A percentile compares a stretch with the other conserved stretches of the same genome.
Evolutionary conservation across 2,329 filamentous ascomycete genomes (phyloP).

Genomic region (Juglanconis oblonga): DNA sequence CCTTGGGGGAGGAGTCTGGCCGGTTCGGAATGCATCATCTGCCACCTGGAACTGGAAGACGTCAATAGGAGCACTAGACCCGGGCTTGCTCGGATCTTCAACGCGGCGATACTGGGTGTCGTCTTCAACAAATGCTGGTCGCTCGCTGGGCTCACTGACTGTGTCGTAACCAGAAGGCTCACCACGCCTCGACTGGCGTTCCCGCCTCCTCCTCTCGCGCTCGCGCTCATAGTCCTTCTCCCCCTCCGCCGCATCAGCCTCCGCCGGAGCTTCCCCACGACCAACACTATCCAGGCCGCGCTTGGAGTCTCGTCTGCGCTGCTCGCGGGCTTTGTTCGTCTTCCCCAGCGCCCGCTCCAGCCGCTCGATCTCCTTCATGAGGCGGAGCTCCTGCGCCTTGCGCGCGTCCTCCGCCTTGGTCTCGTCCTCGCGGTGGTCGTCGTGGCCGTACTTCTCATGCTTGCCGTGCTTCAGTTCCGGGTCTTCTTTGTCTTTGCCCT

Average conservation of each 20-base stretch:
- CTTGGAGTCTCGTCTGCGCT: slow-evolving; percentile 19
- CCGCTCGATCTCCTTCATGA: slow-evolving; percentile 16
- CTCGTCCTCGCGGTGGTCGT: slow-evolving; percentile 22
- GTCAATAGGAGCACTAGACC: slow-evolving; percentile 39
- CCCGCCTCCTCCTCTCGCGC: slow-evolving; percentile 25
- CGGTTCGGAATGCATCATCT: slow-evolving; percentile 48
- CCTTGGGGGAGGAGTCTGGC: slow-evolving; percentile 4
- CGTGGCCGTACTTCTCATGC: slow-evolving; percentile 21
- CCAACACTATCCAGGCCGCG: not conserved
- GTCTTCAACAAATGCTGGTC: slow-evolving; percentile 20
- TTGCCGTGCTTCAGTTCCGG: slow-evolving; percentile 23
- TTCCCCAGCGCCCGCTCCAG: slow-evolving; percentile 17
- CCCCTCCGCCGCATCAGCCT: slow-evolving; percentile 26
- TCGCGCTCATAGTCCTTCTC: slow-evolving; percentile 29
- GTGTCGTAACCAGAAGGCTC: slow-evolving; percentile 10
- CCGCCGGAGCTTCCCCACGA: not conserved
- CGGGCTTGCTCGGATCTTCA: slow-evolving; percentile 24
- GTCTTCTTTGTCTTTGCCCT: slow-evolving; percentile 26
- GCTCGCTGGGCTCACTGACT: slow-evolving; percentile 24
- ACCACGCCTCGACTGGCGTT: slow-evolving; percentile 18
- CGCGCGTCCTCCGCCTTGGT: slow-evolving; percentile 21
- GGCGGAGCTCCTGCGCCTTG: slow-evolving; percentile 24
- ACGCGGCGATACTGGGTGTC: slow-evolving; percentile 26
- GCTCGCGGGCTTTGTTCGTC: slow-evolving; percentile 24
- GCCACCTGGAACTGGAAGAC: slow-evolving; percentile 58